Evolutionary conservation across 257 asterid species (phyloP), one percentile per base, ranked within the genome.

Genomic region (Solanum medicagineum): DNA sequence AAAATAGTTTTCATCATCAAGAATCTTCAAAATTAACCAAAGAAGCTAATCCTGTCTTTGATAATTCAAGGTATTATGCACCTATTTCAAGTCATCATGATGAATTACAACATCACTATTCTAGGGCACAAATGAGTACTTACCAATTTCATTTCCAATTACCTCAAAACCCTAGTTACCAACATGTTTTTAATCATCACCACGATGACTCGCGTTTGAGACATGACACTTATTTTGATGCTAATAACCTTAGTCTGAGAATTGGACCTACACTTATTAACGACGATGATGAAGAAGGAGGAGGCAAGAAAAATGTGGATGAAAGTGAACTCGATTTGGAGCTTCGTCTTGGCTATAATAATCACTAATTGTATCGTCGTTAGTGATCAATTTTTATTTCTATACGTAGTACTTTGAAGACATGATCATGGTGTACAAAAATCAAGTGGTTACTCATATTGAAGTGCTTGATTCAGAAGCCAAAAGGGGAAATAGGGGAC

Each of bases 281-380:
- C 2, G 91, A 77, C 5, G 89, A 56, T 12, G 85, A 15, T 40
- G 88, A 55, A 8, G 82, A 7, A 53, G 87, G 83, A 24, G 59
- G 49, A 66, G 71, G 32, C 40, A 9, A 75, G 83, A 85, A 83
- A 3, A 53, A 73, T 70, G 89, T 53, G 81, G 89, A 88, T 85
- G 92, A 89, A 65, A 82, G 42, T 81, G 93, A 95, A 70, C 88
- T 94, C 42, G 99, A 95, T 88, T 92, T 95, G 94, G 98, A 94
- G 93, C 99, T 94, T 85, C 97, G 97, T 11, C 91, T 95, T n/a
- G 99, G 99, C 24, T 89, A 91, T 55, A 86, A 91, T 59, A 69
- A 69, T 20, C 65, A 69, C 16, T 66, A 53, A 13, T 51, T 16
- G 26, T 3, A 14, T 51, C 40, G 1, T 17, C 24, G 63, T 69